Base-by-base conservation (phyloP, 306 rosid species). In the Lablab purpureus region DNA sequence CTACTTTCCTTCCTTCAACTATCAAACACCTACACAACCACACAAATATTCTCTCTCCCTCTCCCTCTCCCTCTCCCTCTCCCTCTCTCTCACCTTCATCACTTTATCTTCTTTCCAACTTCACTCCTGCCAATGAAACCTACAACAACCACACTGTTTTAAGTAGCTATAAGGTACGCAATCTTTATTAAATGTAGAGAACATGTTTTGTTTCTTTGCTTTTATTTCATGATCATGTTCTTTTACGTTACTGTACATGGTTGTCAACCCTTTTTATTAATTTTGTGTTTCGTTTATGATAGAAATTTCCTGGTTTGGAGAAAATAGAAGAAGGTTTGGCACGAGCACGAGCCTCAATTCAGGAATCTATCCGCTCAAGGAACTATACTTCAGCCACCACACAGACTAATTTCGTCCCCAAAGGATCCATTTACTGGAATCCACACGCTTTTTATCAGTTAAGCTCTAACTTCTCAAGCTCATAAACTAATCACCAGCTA, bases 381-480 rank as follows among this genome's bases (percentile, higher is more conserved):
- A 80, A 43, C 46, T 74, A 74, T 19, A 65, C 47, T 63, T 32
- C 10, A 3, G 4, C 58, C 3, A 62, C 0, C 10, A 40, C 4
- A 62, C n/a, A 8, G 7, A 0, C 0, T n/a, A n/a, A n/a, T 59
- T 80, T 71, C 37, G 66, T 37, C 8, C 84, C 84, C 7, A 64
- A 49, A 65, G 70, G 84, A 0, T 66, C 75, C 14, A 55, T 81
- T 27, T 81, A 81, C 50, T 18, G 56, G 72, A 81, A 81, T 10
- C 70, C 80, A 18, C 54, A 10, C 4, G 75, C 80, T 40, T 80
- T 80, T 73, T 15, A 64, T 34, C 80, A 65, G 84, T 80, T 80
- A 80, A 72, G 83, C 23, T 23, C 21, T 4, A 25, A 36, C 4
- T 23, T 72, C 67, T 49, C 11, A 23, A 59, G 14, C 17, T 9